These are phyloP conservation scores for Volvox carteri DNA, from an alignment of 163 green algal genomes.

Conservation along the genomic window DNA sequence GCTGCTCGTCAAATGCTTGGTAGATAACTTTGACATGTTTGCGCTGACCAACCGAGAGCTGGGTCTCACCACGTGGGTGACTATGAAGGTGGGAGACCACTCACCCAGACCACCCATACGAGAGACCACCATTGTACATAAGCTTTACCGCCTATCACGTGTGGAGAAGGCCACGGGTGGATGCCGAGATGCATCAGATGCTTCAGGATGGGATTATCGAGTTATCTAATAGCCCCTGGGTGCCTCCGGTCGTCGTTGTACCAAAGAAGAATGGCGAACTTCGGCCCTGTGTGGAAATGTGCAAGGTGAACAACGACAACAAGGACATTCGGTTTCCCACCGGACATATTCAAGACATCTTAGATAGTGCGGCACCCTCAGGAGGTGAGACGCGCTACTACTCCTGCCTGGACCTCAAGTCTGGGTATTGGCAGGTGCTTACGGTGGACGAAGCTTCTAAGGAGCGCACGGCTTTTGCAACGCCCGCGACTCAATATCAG, in stretches of 20 bases:
- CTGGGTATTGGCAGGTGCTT: no score
- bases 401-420: slow-evolving; percentile 3
- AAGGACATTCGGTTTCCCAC: not conserved
- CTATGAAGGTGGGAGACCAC: not conserved
- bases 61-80: not conserved
- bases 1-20: not conserved
- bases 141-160: slow-evolving; percentile 1
- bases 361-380: not conserved
- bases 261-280: slow-evolving; percentile 13
- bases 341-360: not conserved
- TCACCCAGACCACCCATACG: no score
- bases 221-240: slow-evolving; percentile 9
- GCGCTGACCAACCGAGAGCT: not conserved
- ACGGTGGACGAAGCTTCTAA: no score
- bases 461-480: slow-evolving; percentile 4
- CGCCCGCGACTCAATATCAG: slow-evolving; percentile 4
- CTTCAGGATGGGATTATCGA: slow-evolving; percentile 15
- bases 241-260: not conserved
- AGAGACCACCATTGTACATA: slow-evolving; percentile 11
- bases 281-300: slow-evolving; percentile 18
- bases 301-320: not conserved
- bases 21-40: no score
- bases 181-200: not conserved
- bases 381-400: not conserved
- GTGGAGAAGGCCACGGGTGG: not conserved